Base-by-base conservation (phyloP, 1,284 basidiomycete species). In the Austroboletus olivaceoglutinosus region DNA sequence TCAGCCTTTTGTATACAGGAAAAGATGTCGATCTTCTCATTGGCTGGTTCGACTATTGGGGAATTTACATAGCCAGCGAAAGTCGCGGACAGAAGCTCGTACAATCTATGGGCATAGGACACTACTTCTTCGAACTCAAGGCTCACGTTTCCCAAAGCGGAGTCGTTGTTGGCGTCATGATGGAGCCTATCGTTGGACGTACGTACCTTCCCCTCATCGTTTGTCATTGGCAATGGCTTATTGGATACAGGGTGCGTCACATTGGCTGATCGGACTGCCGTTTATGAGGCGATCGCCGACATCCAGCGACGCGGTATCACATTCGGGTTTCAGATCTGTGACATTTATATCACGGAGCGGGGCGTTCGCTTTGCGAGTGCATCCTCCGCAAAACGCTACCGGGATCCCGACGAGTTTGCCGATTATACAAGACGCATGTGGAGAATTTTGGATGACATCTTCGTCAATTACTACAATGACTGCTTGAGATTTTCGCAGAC, bases 121-220 rank as follows among this genome's bases (percentile, higher is more conserved):
- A 73, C 52, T 62, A 79, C 38, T 74, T 72, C 8, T 77, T 71
- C 45, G 69, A 73, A 30, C 61, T 76, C 34, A 55, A 77, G 27
- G 78, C 72, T 7, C 77, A 80, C 51, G 59, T 81, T n/a, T 58
- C 74, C 23, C 65, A 71, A 39, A 68, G 73, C 39, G 71, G 69
- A 2, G 54, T 59, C 11, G 56, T 80, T 8, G 61, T 76, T 27
- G 78, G 79, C 2, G 51, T 81, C 29, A 72, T 81, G 47, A 69
- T 66, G 31, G 78, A 80, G 53, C 60, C 73, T 15, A 60, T 67
- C 7, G 50, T 68, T 44, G 79, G 78, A 47, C 66, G 79, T 67
- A 54, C 34, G 65, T 63, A 23, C 16, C 12, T n/a, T 34, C 16
- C 16, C 25, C 4, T 22, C 11, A 40, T 33, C 8, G 33, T n/a